Percentiles rank a stretch among this genome's conserved stretches.
These are phyloP conservation scores for Termitomyces sp. DNA, from an alignment of 768 basidiomycete genomes.

Conservation along the genomic window DNA sequence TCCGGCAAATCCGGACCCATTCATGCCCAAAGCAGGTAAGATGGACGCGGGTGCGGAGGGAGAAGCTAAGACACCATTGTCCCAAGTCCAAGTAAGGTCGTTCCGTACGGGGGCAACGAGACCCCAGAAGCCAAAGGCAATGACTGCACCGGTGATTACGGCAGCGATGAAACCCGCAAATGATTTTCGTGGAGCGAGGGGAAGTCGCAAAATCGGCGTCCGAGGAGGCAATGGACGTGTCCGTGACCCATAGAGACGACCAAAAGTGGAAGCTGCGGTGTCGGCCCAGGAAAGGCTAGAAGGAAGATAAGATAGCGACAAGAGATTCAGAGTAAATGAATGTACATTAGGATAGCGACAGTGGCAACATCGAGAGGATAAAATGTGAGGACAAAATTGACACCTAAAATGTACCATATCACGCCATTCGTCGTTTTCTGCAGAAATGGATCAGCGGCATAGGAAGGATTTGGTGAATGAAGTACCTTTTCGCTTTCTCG, in stretches of 20 bases:
- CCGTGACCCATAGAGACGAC: constrained; percentile 72
- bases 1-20: constrained; percentile 10
- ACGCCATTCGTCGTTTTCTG: constrained; percentile 79
- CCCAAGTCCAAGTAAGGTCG: constrained; percentile 53
- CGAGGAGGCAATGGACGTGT: constrained; percentile 48
- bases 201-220: constrained; percentile 45
- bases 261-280: constrained; percentile 88
- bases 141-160: constrained; percentile 59
- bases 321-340: constrained; percentile 10
- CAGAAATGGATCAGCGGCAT: neutral
- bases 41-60: constrained; percentile 14
- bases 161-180: constrained; percentile 82
- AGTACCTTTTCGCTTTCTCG: constrained; percentile 78
- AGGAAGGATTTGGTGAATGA: neutral
- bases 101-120: constrained; percentile 41
- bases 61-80: constrained; percentile 35
- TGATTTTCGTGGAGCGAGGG: constrained; percentile 78
- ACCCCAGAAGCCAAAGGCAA: constrained; percentile 70
- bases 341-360: constrained; percentile 86
- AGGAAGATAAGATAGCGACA: neutral
- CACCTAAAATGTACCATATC: constrained; percentile 87
- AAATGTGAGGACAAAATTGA: constrained; percentile 64
- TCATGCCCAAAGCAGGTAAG: constrained; percentile 11
- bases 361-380: constrained; percentile 86
- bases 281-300: constrained; percentile 91